These are phyloP conservation scores for Dichotomopilus funicola DNA, from an alignment of 2,329 filamentous ascomycete species.

Conservation along the genomic window DNA sequence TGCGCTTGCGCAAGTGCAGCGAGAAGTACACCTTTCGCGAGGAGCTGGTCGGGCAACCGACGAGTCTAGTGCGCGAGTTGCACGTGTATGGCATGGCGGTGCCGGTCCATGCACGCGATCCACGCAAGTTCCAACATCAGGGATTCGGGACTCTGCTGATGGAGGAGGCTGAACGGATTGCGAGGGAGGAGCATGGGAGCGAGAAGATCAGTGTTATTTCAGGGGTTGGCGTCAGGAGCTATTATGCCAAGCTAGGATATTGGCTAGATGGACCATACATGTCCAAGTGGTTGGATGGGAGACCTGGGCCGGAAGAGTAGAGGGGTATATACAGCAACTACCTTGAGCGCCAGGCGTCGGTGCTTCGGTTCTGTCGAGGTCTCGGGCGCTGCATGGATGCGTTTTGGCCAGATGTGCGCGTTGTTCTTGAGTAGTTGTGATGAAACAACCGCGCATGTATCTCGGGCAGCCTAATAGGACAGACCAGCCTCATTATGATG, in stretches of 20 bases:
- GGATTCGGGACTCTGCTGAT: slow-evolving; percentile 93
- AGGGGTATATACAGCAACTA: not conserved
- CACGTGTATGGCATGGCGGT: slow-evolving; percentile 97
- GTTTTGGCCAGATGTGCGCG: no score
- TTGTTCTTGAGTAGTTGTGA: no score
- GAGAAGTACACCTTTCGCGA: slow-evolving; percentile 86
- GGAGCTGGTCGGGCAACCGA: slow-evolving; percentile 79
- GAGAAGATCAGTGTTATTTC: slow-evolving; percentile 95
- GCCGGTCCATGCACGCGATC: slow-evolving; percentile 92
- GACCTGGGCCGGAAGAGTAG: slow-evolving; percentile 26
- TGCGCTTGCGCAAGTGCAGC: slow-evolving; percentile 85
- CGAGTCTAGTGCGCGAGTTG: slow-evolving; percentile 85
- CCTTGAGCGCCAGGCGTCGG: no score
- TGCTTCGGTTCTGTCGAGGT: no score
- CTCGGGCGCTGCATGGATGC: no score
- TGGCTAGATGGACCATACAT: slow-evolving; percentile 87
- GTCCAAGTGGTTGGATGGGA: slow-evolving; percentile 57
- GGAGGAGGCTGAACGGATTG: slow-evolving; percentile 96
- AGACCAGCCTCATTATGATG: no score
- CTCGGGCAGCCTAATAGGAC: no score
- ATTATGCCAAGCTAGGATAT: slow-evolving; percentile 90
- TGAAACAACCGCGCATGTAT: no score
- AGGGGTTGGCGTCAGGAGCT: slow-evolving; percentile 92
- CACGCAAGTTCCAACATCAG: slow-evolving; percentile 96
- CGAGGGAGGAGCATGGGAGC: slow-evolving; percentile 87